These are phyloP conservation scores for Tolypocladium tropicale DNA, from an alignment of 2,329 filamentous ascomycete species.

Conservation along the genomic window DNA sequence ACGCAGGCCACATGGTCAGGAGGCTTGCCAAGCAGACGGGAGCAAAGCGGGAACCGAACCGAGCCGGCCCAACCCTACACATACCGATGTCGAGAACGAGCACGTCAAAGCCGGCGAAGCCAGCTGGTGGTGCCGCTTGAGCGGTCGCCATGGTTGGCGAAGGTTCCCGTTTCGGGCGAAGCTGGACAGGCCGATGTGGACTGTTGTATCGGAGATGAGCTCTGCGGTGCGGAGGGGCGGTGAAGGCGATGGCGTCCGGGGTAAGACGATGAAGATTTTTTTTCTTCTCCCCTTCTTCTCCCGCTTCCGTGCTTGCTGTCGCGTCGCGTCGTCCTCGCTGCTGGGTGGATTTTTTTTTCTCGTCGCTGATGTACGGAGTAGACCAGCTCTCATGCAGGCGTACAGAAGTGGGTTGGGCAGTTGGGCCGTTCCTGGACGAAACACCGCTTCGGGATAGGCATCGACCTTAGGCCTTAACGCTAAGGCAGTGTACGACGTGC, in stretches of 20 bases:
- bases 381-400: neutral
- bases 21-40: neutral
- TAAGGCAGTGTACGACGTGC: no score
- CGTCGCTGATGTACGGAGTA: neutral
- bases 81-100: conserved; percentile 28
- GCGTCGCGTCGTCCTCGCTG: neutral
- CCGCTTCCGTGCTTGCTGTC: neutral
- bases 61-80: conserved; percentile 3
- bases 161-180: neutral
- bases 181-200: neutral
- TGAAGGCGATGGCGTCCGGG: neutral
- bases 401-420: neutral
- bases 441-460: neutral
- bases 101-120: conserved; percentile 19
- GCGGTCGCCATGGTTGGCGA: conserved; percentile 2
- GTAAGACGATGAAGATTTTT: neutral
- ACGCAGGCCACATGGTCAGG: neutral
- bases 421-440: neutral
- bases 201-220: neutral
- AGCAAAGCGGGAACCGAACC: neutral
- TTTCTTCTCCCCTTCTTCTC: no score
- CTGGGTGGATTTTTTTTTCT: neutral
- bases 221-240: neutral
- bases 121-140: conserved; percentile 10
- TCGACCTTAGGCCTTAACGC: no score